These are phyloP conservation scores for Pseudozyma hubeiensis DNA, from an alignment of 1,284 basidiomycete species.

Conservation along the genomic window DNA sequence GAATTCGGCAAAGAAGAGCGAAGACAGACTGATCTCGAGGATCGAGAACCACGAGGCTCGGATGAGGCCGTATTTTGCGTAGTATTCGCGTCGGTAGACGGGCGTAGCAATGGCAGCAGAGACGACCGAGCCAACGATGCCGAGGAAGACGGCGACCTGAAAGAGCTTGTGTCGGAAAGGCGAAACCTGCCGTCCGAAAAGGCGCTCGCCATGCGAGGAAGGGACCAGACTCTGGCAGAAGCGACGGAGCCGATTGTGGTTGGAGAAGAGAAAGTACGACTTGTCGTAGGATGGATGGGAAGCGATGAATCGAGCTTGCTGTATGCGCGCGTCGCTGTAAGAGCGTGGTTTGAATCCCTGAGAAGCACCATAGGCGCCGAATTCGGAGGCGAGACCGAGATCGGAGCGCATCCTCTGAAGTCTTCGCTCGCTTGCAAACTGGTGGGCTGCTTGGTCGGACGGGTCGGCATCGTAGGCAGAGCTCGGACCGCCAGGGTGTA, in stretches of 20 bases:
- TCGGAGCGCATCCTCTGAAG: constrained; percentile 70
- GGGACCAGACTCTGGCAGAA: constrained; percentile 86
- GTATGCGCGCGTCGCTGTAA: constrained; percentile 79
- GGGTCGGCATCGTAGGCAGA: constrained; percentile 40
- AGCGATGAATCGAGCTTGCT: constrained; percentile 87
- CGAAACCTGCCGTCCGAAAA: constrained; percentile 70
- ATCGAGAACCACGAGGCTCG: constrained; percentile 89
- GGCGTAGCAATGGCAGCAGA: constrained; percentile 89
- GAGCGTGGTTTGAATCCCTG: constrained; percentile 67
- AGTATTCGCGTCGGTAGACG: constrained; percentile 82
- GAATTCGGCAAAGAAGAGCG: constrained; percentile 85
- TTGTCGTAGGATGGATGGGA: constrained; percentile 91
- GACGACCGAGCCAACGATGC: constrained; percentile 85
- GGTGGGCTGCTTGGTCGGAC: constrained; percentile 63
- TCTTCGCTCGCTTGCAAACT: constrained; percentile 76
- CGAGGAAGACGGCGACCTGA: constrained; percentile 79
- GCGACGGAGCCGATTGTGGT: constrained; percentile 80
- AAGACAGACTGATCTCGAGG: constrained; percentile 80
- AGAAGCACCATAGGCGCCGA: constrained; percentile 37
- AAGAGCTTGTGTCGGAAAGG: constrained; percentile 77
- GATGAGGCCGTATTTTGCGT: constrained; percentile 74
- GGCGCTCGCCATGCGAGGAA: constrained; percentile 83
- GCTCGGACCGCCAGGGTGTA: constrained; percentile 13
- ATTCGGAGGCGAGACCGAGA: constrained; percentile 54
- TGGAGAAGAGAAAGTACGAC: constrained; percentile 88